Evolutionary conservation across 2,329 filamentous ascomycete genomes (phyloP).

Genomic region (Penicillium sp.): DNA sequence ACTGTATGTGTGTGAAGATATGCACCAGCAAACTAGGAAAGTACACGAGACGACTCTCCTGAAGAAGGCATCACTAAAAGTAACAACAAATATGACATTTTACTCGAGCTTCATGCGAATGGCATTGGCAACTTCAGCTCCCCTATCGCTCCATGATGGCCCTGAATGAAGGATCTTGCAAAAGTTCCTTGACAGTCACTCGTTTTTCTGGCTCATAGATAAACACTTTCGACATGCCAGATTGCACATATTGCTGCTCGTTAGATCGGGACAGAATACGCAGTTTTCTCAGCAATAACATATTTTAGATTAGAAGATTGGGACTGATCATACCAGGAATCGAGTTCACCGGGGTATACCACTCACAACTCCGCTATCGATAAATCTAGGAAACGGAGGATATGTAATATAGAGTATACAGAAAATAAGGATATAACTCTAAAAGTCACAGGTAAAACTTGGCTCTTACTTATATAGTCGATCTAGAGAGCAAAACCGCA

Average conservation of each 20-base stretch:
- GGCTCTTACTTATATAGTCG: conserved; percentile 23
- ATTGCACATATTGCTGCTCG: conserved; percentile 20
- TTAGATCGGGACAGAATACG: conserved; percentile 19
- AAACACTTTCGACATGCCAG: conserved; percentile 25
- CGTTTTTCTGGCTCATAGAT: conserved; percentile 22
- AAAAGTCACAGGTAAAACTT: conserved; percentile 29
- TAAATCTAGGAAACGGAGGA: conserved; percentile 14
- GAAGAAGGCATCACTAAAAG: no score
- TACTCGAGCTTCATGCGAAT: no score
- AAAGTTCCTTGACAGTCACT: conserved; percentile 24
- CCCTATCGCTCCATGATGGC: conserved; percentile 28
- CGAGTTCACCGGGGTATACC: conserved; percentile 14
- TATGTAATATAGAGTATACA: conserved; percentile 21
- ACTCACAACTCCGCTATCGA: conserved; percentile 18
- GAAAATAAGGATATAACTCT: conserved; percentile 32
- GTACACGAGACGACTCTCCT: not conserved
- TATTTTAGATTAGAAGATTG: conserved; percentile 4
- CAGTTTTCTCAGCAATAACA: conserved; percentile 13
- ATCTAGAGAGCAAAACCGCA: conserved; percentile 25
- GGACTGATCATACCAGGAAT: conserved; percentile 29
- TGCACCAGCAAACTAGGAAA: not conserved
- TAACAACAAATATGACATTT: no score
- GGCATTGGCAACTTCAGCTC: conserved; percentile 12
- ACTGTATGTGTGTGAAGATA: not conserved
- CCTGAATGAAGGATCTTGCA: conserved; percentile 27